phyloP scores from a whole-genome alignment of 345 rosid species.

The Sapria himalayana region DNA sequence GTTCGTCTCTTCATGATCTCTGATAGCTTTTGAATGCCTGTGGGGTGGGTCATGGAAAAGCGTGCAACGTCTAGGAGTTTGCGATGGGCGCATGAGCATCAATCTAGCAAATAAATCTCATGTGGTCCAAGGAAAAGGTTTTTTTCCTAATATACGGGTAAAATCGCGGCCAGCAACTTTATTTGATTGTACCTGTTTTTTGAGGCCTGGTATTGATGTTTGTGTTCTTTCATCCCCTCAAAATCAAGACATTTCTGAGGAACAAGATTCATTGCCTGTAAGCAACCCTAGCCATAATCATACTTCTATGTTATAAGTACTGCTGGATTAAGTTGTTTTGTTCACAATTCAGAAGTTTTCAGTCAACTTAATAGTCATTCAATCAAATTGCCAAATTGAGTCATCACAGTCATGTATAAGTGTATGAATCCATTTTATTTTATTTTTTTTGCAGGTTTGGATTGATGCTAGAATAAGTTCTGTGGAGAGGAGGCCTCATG shows the following conservation, averaged over 20 bases:
- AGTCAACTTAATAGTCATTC: no score
- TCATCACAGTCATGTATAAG: no score
- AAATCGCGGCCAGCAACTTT: slow-evolving; percentile 44
- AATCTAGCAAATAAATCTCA: slow-evolving; percentile 17
- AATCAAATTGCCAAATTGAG: no score
- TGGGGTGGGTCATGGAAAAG: slow-evolving; percentile 37
- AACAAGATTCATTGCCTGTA: slow-evolving; percentile 22
- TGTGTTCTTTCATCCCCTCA: slow-evolving; percentile 26
- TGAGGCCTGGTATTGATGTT: slow-evolving; percentile 66
- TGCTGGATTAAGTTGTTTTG: no score
- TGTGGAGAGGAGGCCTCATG: slow-evolving; percentile 60
- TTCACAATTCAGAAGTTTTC: no score
- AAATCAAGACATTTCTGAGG: slow-evolving; percentile 10
- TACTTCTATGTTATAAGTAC: no score
- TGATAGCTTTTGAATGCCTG: slow-evolving; percentile 62
- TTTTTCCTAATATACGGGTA: slow-evolving; percentile 35
- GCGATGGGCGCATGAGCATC: slow-evolving; percentile 26
- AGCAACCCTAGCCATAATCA: slow-evolving; percentile 6
- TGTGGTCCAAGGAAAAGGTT: slow-evolving; percentile 18
- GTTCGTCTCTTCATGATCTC: no score
- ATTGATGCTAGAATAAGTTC: slow-evolving; percentile 61
- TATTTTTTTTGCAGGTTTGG: slow-evolving; percentile 32
- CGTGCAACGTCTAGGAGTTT: slow-evolving; percentile 29
- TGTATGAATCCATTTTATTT: no score
- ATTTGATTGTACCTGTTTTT: slow-evolving; percentile 45